These are phyloP conservation scores for Bondarzewia mesenterica DNA, from an alignment of 1,284 basidiomycete genomes.

Conservation along the genomic window DNA sequence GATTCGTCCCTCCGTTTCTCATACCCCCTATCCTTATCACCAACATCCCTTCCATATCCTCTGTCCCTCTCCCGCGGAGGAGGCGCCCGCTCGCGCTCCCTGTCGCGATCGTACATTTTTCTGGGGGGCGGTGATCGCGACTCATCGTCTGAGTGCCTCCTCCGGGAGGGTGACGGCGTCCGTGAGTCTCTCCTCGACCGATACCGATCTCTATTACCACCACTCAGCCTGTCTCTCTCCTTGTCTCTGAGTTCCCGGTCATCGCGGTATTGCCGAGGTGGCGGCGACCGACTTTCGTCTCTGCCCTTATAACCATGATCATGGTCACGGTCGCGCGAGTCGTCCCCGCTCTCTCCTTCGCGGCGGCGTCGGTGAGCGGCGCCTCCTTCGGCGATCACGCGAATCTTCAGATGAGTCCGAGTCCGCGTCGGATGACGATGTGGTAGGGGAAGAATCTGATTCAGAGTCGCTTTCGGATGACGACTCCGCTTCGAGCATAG, in stretches of 20 bases:
- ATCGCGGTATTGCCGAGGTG: background rate
- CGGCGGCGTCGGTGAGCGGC: constrained; percentile 8
- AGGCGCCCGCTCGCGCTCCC: constrained; percentile 11
- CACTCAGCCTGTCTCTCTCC: background rate
- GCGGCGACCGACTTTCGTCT: constrained; percentile 9
- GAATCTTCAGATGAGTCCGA: constrained; percentile 29
- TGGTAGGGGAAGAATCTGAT: constrained; percentile 23
- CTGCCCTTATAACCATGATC: constrained; percentile 9
- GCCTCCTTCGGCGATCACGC: constrained; percentile 5
- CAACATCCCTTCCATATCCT: constrained; percentile 1
- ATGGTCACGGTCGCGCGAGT: constrained; percentile 2
- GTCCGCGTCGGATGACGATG: constrained; percentile 26
- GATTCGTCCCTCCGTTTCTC: constrained; percentile 5
- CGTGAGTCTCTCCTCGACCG: constrained; percentile 5
- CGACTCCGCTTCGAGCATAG: constrained; percentile 68
- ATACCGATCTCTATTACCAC: background rate
- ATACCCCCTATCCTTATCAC: constrained; percentile 11
- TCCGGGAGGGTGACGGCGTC: constrained; percentile 1
- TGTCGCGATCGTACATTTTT: constrained; percentile 6
- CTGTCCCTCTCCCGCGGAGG: constrained; percentile 13
- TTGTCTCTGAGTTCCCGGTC: background rate
- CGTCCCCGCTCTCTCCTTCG: constrained; percentile 2
- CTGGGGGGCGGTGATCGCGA: constrained; percentile 8
- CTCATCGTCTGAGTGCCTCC: constrained; percentile 3
- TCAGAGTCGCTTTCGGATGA: constrained; percentile 44